A percentile compares a stretch with the other conserved stretches of the same genome.
phyloP scores from a whole-genome alignment of 345 rosid species.

The Aurinia saxatilis region DNA sequence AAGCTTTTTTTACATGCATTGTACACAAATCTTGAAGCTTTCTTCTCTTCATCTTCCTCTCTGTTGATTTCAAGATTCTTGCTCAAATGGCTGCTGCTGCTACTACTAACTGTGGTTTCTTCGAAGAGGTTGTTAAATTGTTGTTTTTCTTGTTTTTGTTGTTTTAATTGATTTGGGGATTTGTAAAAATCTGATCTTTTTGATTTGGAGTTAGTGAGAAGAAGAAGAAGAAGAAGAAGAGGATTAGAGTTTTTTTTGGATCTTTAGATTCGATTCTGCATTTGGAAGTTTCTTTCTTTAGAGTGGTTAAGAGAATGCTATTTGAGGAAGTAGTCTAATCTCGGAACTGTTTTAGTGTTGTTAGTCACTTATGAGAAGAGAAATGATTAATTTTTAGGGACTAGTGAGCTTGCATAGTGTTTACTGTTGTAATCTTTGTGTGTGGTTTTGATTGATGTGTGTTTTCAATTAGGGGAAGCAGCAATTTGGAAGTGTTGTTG shows the following conservation, averaged over 20 bases:
- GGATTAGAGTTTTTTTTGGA: no score
- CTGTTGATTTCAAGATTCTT: not conserved
- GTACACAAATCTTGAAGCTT: not conserved
- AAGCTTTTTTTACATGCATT: conserved; percentile 24
- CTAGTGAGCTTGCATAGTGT: conserved; percentile 23
- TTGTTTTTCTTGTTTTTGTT: not conserved
- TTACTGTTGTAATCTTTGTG: conserved; percentile 33
- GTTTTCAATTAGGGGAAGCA: conserved; percentile 18
- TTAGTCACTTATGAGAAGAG: no score
- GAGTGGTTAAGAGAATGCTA: not conserved
- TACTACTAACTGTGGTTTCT: conserved; percentile 3
- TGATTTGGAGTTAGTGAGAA: not conserved
- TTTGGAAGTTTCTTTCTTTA: not conserved
- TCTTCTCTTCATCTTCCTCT: not conserved
- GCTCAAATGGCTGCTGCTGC: not conserved
- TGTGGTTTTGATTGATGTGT: conserved; percentile 1
- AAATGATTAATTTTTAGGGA: no score
- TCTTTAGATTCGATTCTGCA: not conserved
- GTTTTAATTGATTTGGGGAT: not conserved
- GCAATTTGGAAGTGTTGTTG: conserved; percentile 9
- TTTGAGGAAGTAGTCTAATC: no score
- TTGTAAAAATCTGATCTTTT: not conserved
- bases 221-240: no score
- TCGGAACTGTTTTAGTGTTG: not conserved
- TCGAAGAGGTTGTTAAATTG: conserved; percentile 27